These are phyloP conservation scores for Boletus sensibilis DNA, from an alignment of 768 basidiomycete species.

Conservation along the genomic window DNA sequence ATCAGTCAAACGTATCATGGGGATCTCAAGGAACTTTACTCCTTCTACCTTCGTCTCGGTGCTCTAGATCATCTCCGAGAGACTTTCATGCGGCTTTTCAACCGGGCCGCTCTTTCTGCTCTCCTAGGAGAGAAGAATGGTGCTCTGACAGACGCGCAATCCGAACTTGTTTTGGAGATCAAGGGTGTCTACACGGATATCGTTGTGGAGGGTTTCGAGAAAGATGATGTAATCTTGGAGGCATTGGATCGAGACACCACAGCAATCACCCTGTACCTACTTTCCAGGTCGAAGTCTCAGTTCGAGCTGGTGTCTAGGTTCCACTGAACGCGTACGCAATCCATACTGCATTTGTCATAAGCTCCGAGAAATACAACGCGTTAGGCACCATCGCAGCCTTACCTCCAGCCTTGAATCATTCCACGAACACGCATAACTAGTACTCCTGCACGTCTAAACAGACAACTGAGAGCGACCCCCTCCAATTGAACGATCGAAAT, in stretches of 20 bases:
- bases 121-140: not conserved
- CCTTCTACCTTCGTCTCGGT: not conserved
- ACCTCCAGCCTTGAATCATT: too few species aligned
- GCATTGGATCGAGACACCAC: not conserved
- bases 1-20: not conserved
- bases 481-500: not conserved
- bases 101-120: not conserved
- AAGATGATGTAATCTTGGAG: not conserved
- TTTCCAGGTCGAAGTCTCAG: not conserved
- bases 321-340: not conserved
- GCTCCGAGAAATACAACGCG: not conserved
- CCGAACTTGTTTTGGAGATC: not conserved
- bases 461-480: too few species aligned
- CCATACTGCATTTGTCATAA: not conserved
- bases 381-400: not conserved
- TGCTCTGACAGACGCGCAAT: not conserved
- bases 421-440: too few species aligned
- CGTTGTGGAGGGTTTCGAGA: not conserved
- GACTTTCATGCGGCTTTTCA: not conserved
- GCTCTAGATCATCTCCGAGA: not conserved
- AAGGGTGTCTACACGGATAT: not conserved
- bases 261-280: not conserved
- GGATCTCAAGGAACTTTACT: not conserved
- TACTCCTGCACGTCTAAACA: not conserved
- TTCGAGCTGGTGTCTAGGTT: not conserved